A percentile compares a stretch with the other conserved stretches of the same genome.
These are phyloP conservation scores for Blastobotrys buckinghamii DNA, from an alignment of 1,139 yeast genomes.

Conservation along the genomic window DNA sequence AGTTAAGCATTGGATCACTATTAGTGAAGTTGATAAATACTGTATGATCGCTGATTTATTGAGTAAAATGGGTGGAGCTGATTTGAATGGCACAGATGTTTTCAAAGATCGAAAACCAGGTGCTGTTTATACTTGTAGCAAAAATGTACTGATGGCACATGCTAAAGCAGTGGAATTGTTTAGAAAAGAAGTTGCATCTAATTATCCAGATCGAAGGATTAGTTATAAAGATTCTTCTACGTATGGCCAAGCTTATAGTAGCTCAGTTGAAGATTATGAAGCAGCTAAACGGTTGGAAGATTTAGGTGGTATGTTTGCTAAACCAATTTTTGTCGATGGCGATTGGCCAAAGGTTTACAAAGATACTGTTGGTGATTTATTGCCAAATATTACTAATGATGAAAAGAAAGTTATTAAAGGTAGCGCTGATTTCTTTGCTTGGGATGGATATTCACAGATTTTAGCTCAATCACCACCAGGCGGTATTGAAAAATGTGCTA, in stretches of 20 bases:
- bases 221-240: conserved; percentile 23
- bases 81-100: conserved; percentile 15
- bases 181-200: conserved; percentile 30
- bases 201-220: conserved; percentile 26
- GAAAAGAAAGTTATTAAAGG: conserved; percentile 27
- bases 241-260: conserved; percentile 16
- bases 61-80: too few relatives aligned
- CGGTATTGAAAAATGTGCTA: conserved; percentile 14
- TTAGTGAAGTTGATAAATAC: conserved; percentile 32
- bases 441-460: conserved; percentile 34
- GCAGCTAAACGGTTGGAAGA: conserved; percentile 34
- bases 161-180: conserved; percentile 31
- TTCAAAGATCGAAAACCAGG: neutral
- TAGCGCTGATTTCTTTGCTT: conserved; percentile 32
- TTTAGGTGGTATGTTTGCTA: conserved; percentile 28
- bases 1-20: conserved; percentile 32
- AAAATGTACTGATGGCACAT: conserved; percentile 32
- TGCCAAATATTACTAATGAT: conserved; percentile 28
- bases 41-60: conserved; percentile 1
- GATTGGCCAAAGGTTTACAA: conserved; percentile 23
- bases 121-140: conserved; percentile 22
- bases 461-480: conserved; percentile 25
- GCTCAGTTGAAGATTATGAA: conserved; percentile 3
- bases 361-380: conserved; percentile 22
- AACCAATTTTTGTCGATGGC: conserved; percentile 30